Evolutionary conservation across 768 basidiomycete species (phyloP), one percentile per base, ranked within the genome.

Genomic region (Favolaschia claudopus): DNA sequence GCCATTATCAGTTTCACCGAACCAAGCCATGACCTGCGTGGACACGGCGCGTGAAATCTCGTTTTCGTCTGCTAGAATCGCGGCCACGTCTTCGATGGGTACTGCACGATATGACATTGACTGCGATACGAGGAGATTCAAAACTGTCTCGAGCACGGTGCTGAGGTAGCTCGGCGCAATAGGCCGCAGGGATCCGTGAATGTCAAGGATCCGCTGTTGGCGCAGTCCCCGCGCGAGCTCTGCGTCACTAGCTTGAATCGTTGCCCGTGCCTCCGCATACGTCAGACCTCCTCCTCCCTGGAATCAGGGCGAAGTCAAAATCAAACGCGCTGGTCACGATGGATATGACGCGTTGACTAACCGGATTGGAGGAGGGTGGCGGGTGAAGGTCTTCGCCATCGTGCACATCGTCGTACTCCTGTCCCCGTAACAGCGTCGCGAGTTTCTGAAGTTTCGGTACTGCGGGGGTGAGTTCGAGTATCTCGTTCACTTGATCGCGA

Each of bases 171-270:
- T 72, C 0, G 82, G 82, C 1, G 89, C 79, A 34, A 97, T 86
- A 3, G 90, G 89, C 2, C 93, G 85, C 20, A 98, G 84, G 53
- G 82, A 77, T 52, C 87, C 89, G 55, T 90, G 81, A 3, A 95
- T 77, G 45, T 85, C 77, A 15, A 97, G 85, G 24, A 98, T 84
- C 5, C 88, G 88, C 38, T 82, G 81, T n/a, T 86, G 83, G 48
- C 75, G 82, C 28, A 97, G 72, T 1, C 89, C 93, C 17, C 62
- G 71, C 7, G 78, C 78, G 20, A 97, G 74, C 70, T 97, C 95
- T 0, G 67, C 74, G 54, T 95, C 90, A 69, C 92, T 94, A 4
- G 95, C 93, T 67, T 97, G 95, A 7, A 96, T 82, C 45, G 85
- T 82, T 8, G 74, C 71, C 43, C 77, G 78, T 5, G 91, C 87